Base-by-base conservation (phyloP, 2,329 filamentous ascomycete species). In the Graphiopsis chlorocephala region DNA sequence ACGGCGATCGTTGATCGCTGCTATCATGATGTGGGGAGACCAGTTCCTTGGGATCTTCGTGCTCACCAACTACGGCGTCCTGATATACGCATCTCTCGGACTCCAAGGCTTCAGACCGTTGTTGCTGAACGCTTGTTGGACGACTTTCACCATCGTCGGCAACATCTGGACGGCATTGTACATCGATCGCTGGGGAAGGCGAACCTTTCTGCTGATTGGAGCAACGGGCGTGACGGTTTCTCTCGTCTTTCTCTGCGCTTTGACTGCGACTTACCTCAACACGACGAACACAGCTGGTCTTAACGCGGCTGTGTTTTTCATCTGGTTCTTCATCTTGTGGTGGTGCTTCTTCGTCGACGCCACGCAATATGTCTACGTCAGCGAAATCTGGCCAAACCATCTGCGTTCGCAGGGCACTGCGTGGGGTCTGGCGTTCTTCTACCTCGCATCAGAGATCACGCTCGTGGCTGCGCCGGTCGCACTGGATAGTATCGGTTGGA, bases 301-400 rank as follows among this genome's bases (percentile, higher is more conserved):
- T 25, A 72, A 72, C 26, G 78, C 75, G 2, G 77, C 75, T 2
- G 73, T 80, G 0, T 78, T 80, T 65, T 79, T 80, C 68, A 72
- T 78, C 50, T 80, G 77, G 68, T 72, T 79, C 64, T 78, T 75
- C 62, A 76, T 78, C 50, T 66, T 76, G 61, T 79, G 74, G 68
- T 81, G 78, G 74, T 75, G 74, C 55, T 80, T 77, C 35, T 81
- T 75, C 68, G 76, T 81, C 47, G 81, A 83, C 65, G 81, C 81
- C 2, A 81, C 77, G 17, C 80, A 81, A 71, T 83, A 81, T 64
- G 73, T 81, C 25, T 81, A 81, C 62, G 75, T 80, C 31, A 75
- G 76, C 2, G 80, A 82, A 70, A 82, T 82, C 20, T 81, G 80
- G 70, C 80, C 78, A 3, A 81, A 74, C 20, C 74, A 78, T 64